Conservation (phyloP, 1,284 basidiomycete species). For the Schizophyllum commune region DNA sequence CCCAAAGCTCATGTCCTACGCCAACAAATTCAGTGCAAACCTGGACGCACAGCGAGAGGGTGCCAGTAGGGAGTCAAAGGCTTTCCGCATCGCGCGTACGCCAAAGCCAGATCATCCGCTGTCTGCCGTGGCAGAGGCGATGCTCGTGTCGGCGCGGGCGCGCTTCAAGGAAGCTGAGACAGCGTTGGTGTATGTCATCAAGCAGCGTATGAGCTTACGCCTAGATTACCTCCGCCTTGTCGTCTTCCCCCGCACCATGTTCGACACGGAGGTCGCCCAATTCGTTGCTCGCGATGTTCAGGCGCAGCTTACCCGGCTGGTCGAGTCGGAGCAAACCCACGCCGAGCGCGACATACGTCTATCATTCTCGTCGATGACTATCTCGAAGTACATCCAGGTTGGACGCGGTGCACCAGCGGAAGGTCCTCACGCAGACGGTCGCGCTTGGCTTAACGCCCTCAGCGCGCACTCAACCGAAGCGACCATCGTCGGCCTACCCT, state of each 20-base stretch:
- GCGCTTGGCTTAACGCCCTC: constrained; percentile 48
- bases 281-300: constrained; percentile 60
- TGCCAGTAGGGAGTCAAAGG: constrained; percentile 63
- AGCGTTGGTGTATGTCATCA: constrained; percentile 51
- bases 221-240: constrained; percentile 55
- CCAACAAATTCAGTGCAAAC: constrained; percentile 65
- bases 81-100: constrained; percentile 57
- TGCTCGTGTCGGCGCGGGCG: constrained; percentile 66
- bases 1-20: constrained; percentile 65
- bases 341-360: constrained; percentile 57
- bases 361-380: constrained; percentile 65
- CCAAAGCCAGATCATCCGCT: constrained; percentile 71
- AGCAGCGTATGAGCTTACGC: constrained; percentile 65
- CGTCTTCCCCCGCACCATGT: constrained; percentile 71
- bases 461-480: constrained; percentile 55
- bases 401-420: constrained; percentile 36
- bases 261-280: constrained; percentile 64
- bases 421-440: constrained; percentile 31
- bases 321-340: constrained; percentile 40
- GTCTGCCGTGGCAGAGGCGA: constrained; percentile 76
- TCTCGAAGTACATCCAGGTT: constrained; percentile 60
- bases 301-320: constrained; percentile 56
- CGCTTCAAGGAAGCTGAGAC: constrained; percentile 58
- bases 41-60: constrained; percentile 67
- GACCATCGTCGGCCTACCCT: constrained; percentile 68